These are phyloP conservation scores for Magnolia officinalis DNA, from an alignment of 164 flowering plant genomes.

Conservation along the genomic window DNA sequence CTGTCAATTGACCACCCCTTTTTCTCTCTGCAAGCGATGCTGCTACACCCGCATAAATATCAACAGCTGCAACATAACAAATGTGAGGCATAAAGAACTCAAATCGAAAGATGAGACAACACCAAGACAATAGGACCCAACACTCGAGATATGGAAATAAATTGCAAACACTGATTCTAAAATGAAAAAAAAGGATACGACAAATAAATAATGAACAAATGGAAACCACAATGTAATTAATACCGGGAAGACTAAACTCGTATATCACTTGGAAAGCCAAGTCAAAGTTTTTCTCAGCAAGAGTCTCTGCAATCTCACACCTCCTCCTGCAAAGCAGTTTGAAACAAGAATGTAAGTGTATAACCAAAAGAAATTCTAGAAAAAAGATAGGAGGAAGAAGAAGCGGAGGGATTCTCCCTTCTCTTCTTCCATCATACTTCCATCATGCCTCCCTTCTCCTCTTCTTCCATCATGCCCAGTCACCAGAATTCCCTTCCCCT, in stretches of 20 bases:
- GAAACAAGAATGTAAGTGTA: neutral
- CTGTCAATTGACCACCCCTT: conserved; percentile 85
- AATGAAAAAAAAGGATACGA: neutral
- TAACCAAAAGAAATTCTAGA: neutral
- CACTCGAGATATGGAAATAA: too few species aligned
- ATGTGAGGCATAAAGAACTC: neutral
- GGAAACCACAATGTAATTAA: neutral
- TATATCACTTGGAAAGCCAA: conserved; percentile 88
- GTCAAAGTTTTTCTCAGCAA: conserved; percentile 90
- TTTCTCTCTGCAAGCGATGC: conserved; percentile 96
- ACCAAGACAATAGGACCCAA: too few species aligned
- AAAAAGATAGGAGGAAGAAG: neutral
- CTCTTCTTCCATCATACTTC: too few species aligned
- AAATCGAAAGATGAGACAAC: neutral
- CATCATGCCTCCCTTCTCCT: too few species aligned
- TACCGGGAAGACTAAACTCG: conserved; percentile 91
- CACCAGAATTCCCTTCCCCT: too few species aligned
- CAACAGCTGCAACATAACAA: conserved; percentile 62
- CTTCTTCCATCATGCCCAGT: too few species aligned
- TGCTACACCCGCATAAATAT: conserved; percentile 97
- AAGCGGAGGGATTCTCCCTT: neutral
- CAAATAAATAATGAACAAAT: neutral
- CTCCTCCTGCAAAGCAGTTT: conserved; percentile 64
- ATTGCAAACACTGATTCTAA: too few species aligned
- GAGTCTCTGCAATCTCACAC: conserved; percentile 89